Conservation (phyloP, 441 rosid species). For the Syzygium malaccense region DNA sequence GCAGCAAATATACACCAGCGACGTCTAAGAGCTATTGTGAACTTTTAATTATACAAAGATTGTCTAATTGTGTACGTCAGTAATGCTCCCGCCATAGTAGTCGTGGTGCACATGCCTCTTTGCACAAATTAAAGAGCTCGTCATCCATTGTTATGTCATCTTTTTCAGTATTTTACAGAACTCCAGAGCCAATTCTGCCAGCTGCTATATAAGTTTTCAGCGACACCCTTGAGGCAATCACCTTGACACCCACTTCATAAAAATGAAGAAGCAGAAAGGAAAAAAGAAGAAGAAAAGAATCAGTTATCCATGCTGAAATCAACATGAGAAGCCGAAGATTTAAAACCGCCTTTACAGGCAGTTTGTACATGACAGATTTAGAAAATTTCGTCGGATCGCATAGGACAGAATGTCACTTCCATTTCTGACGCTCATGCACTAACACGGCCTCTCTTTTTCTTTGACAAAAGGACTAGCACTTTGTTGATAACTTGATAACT, state of each 20-base stretch:
- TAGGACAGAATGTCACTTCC: no score
- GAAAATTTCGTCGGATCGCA: background rate
- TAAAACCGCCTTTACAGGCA: constrained; percentile 29
- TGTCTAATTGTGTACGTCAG: background rate
- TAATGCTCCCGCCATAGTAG: background rate
- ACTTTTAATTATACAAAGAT: background rate
- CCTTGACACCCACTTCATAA: constrained; percentile 16
- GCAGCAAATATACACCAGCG: background rate
- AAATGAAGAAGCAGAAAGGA: accelerated
- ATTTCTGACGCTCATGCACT: background rate
- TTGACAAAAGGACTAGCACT: no score
- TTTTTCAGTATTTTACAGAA: constrained; percentile 33
- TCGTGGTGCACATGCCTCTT: constrained; percentile 23
- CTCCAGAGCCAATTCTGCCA: constrained; percentile 33
- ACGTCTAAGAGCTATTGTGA: background rate
- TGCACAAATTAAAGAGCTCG: constrained; percentile 44
- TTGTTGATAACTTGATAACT: background rate
- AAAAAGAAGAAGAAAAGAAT: background rate
- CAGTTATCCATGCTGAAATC: background rate
- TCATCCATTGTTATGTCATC: constrained; percentile 27
- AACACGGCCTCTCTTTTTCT: no score
- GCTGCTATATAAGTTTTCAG: constrained; percentile 46
- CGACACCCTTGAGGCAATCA: constrained; percentile 20
- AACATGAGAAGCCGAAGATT: background rate
- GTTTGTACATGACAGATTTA: accelerated